These are phyloP conservation scores for Fusarium sp. DNA, from an alignment of 2,329 filamentous ascomycete genomes.

Conservation along the genomic window DNA sequence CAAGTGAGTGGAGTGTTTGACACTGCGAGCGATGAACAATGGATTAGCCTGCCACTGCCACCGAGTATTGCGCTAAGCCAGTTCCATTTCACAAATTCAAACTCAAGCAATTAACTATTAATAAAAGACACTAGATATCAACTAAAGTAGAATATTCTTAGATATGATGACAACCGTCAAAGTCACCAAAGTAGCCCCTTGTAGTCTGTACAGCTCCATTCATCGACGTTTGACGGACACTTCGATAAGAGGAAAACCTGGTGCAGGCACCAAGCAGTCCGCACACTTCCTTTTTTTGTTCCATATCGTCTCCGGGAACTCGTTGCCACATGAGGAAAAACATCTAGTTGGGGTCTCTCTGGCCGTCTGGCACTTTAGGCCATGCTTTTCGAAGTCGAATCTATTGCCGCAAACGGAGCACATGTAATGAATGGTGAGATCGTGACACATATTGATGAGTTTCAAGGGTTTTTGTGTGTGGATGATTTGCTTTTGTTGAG, in stretches of 20 bases:
- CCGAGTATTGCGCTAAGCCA: background rate
- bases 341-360: background rate
- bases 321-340: background rate
- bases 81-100: too few relatives aligned
- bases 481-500: too few relatives aligned
- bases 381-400: constrained; percentile 15
- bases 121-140: too few relatives aligned
- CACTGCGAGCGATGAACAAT: background rate
- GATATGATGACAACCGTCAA: too few relatives aligned
- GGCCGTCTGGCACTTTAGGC: background rate
- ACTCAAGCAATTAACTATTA: too few relatives aligned
- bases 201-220: background rate
- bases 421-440: constrained; percentile 13
- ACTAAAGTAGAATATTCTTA: too few relatives aligned
- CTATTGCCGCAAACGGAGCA: background rate
- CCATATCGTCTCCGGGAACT: background rate
- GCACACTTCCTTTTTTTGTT: background rate
- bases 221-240: background rate
- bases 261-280: background rate
- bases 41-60: background rate
- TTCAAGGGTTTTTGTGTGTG: too few relatives aligned
- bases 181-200: background rate
- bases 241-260: background rate
- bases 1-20: background rate
- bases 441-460: background rate